Conservation (phyloP, 176 grass and related monocot genomes). For the Oryza glumipatula region DNA sequence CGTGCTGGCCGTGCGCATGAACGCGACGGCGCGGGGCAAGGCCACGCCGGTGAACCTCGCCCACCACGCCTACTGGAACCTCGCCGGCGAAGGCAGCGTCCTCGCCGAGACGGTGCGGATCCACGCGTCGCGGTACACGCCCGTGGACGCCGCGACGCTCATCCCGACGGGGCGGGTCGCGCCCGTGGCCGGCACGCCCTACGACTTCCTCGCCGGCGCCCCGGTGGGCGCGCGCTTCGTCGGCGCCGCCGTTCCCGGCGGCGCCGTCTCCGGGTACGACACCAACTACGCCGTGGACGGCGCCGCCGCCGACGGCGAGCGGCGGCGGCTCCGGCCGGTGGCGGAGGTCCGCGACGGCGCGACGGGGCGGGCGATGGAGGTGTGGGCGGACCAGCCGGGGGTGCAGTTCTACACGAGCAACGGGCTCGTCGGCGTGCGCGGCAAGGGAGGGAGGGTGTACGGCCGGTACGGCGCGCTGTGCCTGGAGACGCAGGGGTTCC, state of each 20-base stretch:
- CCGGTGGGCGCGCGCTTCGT: constrained; percentile 53
- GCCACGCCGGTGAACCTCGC: constrained; percentile 74
- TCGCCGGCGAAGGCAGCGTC: constrained; percentile 57
- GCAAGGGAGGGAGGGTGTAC: constrained; percentile 67
- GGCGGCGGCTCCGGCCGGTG: constrained; percentile 47
- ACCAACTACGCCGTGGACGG: constrained; percentile 63
- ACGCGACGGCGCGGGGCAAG: constrained; percentile 45
- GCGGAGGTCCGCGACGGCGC: constrained; percentile 52
- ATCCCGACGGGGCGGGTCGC: constrained; percentile 55
- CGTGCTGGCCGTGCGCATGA: constrained; percentile 58
- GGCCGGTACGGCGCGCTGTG: constrained; percentile 56
- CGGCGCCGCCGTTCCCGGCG: too few relatives aligned
- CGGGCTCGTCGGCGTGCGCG: constrained; percentile 47
- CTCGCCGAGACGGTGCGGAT: constrained; percentile 57
- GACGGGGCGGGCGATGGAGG: constrained; percentile 58
- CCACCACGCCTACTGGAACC: constrained; percentile 88
- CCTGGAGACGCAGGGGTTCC: constrained; percentile 87
- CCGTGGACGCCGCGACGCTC: constrained; percentile 46
- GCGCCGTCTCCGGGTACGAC: constrained; percentile 51
- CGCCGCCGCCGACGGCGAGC: neutral
- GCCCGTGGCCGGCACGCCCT: constrained; percentile 65
- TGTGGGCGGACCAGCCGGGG: constrained; percentile 78
- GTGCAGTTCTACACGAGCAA: constrained; percentile 83
- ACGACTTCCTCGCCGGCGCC: constrained; percentile 58
- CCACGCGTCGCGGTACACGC: constrained; percentile 57